These are phyloP conservation scores for Fusarium chaquense DNA, from an alignment of 2,329 filamentous ascomycete genomes.

Conservation along the genomic window DNA sequence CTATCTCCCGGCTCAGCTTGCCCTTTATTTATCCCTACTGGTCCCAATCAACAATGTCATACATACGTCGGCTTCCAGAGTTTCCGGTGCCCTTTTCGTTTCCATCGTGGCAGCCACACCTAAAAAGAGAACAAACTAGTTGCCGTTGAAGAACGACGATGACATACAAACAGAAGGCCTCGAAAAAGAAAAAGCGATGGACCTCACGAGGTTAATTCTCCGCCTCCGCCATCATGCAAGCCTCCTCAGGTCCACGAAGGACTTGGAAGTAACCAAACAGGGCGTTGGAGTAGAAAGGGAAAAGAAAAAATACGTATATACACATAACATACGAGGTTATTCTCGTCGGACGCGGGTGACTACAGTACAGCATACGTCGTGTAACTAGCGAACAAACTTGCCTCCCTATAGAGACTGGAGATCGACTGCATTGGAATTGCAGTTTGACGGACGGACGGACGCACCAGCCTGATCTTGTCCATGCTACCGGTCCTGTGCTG, in stretches of 20 bases:
- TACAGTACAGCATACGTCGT: conserved; percentile 44
- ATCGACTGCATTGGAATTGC: background rate
- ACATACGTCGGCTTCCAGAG: conserved; percentile 2
- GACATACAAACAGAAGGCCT: conserved; percentile 8
- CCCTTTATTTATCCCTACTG: background rate
- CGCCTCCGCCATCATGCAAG: conserved; percentile 23
- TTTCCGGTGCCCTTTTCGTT: background rate
- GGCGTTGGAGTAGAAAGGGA: background rate
- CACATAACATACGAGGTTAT: conserved; percentile 55
- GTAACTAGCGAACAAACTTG: conserved; percentile 40
- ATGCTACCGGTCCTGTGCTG: conserved; percentile 41
- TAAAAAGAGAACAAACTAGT: background rate
- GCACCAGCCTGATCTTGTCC: conserved; percentile 45
- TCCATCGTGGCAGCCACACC: conserved; percentile 26
- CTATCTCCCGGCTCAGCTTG: conserved; percentile 20
- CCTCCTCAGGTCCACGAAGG: conserved; percentile 19
- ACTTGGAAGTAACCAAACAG: background rate
- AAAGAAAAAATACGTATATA: background rate
- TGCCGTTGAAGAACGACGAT: conserved; percentile 1
- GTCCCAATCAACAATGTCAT: conserved; percentile 4
- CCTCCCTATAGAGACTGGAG: conserved; percentile 6
- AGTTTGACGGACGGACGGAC: conserved; percentile 29
- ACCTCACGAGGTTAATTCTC: conserved; percentile 18
- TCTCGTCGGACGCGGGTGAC: conserved; percentile 52
- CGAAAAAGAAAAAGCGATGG: background rate